These are phyloP conservation scores for Racocetra persica DNA, from an alignment of 371 early-diverging fungal genomes.

Conservation along the genomic window DNA sequence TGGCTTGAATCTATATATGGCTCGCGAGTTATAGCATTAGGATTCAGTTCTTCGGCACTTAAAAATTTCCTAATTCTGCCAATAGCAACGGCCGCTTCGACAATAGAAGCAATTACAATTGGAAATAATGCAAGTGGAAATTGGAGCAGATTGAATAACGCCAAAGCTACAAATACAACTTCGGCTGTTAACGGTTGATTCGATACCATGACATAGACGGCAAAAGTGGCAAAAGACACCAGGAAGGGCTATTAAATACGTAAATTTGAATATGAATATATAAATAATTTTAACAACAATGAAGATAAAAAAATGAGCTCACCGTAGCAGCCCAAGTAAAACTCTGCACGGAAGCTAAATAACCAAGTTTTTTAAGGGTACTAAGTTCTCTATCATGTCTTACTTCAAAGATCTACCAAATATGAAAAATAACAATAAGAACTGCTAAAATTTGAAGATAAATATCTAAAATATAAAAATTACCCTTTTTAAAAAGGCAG, in stretches of 20 bases:
- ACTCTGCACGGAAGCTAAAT: slow-evolving; percentile 65
- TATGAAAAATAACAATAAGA: neutral
- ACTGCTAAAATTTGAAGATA: neutral
- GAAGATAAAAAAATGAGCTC: slow-evolving; percentile 49
- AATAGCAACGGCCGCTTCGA: slow-evolving; percentile 89
- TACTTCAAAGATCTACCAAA: slow-evolving; percentile 65
- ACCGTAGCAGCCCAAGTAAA: slow-evolving; percentile 56
- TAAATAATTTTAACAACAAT: slow-evolving; percentile 45
- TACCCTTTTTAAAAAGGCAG: slow-evolving; percentile 53
- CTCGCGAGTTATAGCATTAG: slow-evolving; percentile 62
- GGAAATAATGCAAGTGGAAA: slow-evolving; percentile 89
- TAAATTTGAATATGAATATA: neutral
- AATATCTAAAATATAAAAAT: slow-evolving; percentile 45
- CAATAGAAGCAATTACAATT: slow-evolving; percentile 64
- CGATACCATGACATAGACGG: slow-evolving; percentile 71
- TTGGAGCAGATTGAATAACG: slow-evolving; percentile 93
- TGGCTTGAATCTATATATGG: slow-evolving; percentile 48
- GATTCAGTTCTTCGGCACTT: slow-evolving; percentile 77
- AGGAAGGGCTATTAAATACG: slow-evolving; percentile 75
- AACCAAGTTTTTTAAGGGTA: slow-evolving; percentile 79
- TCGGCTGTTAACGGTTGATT: slow-evolving; percentile 72
- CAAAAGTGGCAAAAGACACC: slow-evolving; percentile 87
- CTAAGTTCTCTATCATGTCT: slow-evolving; percentile 80
- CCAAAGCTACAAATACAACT: slow-evolving; percentile 86
- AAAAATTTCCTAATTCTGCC: slow-evolving; percentile 83